Base-by-base conservation (phyloP, 148 eudicot genomes). In the Nyssa sinensis region DNA sequence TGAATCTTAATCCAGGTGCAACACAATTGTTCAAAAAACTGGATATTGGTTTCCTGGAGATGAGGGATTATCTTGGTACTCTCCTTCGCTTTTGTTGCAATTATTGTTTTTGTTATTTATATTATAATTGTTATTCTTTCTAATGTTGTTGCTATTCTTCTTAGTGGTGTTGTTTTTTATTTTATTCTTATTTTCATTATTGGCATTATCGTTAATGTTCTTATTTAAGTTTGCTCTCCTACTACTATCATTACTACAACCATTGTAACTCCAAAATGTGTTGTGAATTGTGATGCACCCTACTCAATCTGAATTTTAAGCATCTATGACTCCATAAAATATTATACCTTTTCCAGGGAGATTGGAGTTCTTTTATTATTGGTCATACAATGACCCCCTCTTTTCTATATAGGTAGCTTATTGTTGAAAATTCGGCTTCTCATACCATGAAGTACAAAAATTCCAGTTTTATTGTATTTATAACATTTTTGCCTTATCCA, bases 21-120 rank as follows among this genome's bases (percentile, higher is more conserved):
- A 74, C 83, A 39, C 71, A 58, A 34, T 68, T n/a, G n/a, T n/a
- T 90, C 49, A 80, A 80, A 70, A 65, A 72, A 33, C 71, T 89
- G 67, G 86, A 85, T 47, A 82, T 88, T 58, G 92, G 87, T 70
- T 80, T 77, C 74, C 77, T 92, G 80, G 92, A 88, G 67, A 64
- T 82, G 32, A 70, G 62, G 29, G 97, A 92, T 80, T 90, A 85
- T 85, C 89, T 90, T 72, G 92, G 97, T 92, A 90, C n/a, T n/a
- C 12, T 69, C 59, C 7, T 34, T 29, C 14, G 31, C 25, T 34
- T 16, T 73, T 19, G 37, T 63, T 27, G 35, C 73, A 65, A 31
- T 34, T 39, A 23, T 69, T 64, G 37, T 31, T 32, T 6, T 30
- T 29, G 1, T 66, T 25, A 3, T 31, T 64, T 32, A 58, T 59